Evolutionary conservation across 805 yeast genomes (phyloP).

Genomic region (Metschnikowia chrysomelidarum): DNA sequence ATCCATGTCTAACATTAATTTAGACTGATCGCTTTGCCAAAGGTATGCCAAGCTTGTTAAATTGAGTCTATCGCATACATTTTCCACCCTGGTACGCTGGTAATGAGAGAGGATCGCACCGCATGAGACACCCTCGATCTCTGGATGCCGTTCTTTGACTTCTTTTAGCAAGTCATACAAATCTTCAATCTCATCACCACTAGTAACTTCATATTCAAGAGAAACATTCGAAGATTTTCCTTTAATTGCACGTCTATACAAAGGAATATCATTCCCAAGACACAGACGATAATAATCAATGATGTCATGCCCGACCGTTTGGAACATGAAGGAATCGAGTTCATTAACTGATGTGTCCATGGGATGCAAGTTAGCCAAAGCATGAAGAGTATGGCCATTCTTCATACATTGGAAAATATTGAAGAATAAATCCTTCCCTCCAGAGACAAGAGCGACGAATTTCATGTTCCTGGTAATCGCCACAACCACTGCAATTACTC

Average conservation of each 20-base stretch:
- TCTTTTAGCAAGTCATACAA: slow-evolving; percentile 50
- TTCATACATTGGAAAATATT: slow-evolving; percentile 83
- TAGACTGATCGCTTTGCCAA: slow-evolving; percentile 87
- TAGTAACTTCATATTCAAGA: slow-evolving; percentile 67
- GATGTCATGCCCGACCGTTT: slow-evolving; percentile 91
- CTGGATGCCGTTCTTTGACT: slow-evolving; percentile 60
- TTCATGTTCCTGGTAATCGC: slow-evolving; percentile 64
- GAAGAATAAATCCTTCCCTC: slow-evolving; percentile 95
- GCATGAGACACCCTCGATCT: slow-evolving; percentile 80
- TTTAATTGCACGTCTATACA: slow-evolving; percentile 63
- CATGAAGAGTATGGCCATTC: slow-evolving; percentile 81
- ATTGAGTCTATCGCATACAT: slow-evolving; percentile 75
- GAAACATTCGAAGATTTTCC: slow-evolving; percentile 63
- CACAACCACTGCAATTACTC: too few relatives aligned
- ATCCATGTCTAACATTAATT: slow-evolving; percentile 81
- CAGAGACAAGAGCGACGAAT: slow-evolving; percentile 87
- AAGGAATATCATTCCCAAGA: slow-evolving; percentile 60
- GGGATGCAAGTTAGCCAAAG: slow-evolving; percentile 83
- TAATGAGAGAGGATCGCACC: slow-evolving; percentile 97
- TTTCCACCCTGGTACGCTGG: slow-evolving; percentile 90
- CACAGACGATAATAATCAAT: slow-evolving; percentile 65
- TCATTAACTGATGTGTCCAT: slow-evolving; percentile 46
- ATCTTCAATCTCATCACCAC: slow-evolving; percentile 87
- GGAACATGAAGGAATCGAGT: slow-evolving; percentile 94
- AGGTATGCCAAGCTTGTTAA: slow-evolving; percentile 70